Conservation (phyloP, 352 stramenopile genomes). For the Sclerospora graminicola region DNA sequence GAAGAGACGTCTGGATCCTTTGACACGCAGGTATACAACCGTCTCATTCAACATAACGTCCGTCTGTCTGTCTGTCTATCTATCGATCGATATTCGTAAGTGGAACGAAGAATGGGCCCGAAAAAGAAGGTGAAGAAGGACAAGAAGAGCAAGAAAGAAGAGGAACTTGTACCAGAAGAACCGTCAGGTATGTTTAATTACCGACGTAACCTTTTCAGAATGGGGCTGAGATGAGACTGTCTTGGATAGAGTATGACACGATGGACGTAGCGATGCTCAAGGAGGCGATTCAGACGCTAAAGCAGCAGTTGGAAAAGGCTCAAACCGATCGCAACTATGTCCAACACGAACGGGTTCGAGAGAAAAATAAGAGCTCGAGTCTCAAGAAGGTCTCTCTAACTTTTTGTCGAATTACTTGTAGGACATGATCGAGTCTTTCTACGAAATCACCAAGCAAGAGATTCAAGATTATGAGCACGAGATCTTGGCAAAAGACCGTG, state of each 20-base stretch:
- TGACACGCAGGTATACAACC: conserved; percentile 6
- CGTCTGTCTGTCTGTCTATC: too few relatives aligned
- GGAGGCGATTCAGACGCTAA: conserved; percentile 84
- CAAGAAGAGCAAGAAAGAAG: too few relatives aligned
- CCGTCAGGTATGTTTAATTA: too few relatives aligned
- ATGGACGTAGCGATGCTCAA: too few relatives aligned
- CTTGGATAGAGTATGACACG: too few relatives aligned
- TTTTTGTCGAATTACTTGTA: conserved; percentile 9
- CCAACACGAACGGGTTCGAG: conserved; percentile 82
- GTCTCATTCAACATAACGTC: too few relatives aligned
- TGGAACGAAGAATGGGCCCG: too few relatives aligned
- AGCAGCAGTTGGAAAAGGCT: conserved; percentile 86
- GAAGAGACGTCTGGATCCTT: conserved; percentile 13
- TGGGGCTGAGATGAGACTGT: too few relatives aligned
- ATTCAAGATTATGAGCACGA: conserved; percentile 87
- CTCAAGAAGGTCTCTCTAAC: conserved; percentile 1
- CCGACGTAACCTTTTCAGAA: too few relatives aligned
- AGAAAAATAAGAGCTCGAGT: not conserved
- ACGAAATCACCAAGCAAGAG: conserved; percentile 90
- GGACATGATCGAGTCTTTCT: conserved; percentile 94
- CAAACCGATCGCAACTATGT: conserved; percentile 91
- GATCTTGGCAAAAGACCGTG: conserved; percentile 88
- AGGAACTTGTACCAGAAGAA: too few relatives aligned
- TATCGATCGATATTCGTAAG: too few relatives aligned
- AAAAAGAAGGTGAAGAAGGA: too few relatives aligned